A percentile compares a stretch with the other conserved stretches of the same genome.
Conservation (phyloP, 257 asterid species). For the Perilla frutescens region DNA sequence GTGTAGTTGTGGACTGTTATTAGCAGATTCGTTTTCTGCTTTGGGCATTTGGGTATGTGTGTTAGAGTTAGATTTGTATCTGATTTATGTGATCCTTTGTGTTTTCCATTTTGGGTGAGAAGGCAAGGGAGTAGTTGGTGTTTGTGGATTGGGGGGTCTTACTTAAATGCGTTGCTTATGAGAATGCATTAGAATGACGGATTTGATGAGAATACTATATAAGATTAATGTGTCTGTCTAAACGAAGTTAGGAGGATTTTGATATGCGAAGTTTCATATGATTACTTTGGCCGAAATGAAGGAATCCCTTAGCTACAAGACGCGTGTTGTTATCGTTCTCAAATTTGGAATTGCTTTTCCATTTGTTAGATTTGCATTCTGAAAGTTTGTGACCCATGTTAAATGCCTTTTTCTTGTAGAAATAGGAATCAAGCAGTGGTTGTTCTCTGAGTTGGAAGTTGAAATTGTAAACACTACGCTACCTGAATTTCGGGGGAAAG, state of each 20-base stretch:
- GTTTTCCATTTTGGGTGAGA: neutral
- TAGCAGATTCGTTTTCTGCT: neutral
- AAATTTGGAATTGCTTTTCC: neutral
- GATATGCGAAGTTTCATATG: too few species aligned
- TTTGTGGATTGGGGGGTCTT: neutral
- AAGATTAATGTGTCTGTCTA: too few species aligned
- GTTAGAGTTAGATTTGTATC: constrained; percentile 1
- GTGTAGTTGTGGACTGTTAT: constrained; percentile 9
- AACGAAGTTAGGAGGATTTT: too few species aligned
- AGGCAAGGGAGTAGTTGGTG: constrained; percentile 9
- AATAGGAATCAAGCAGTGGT: constrained; percentile 10
- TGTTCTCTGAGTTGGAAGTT: constrained; percentile 18
- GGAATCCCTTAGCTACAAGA: neutral
- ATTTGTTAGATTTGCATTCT: neutral
- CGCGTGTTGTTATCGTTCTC: neutral
- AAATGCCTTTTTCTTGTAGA: constrained; percentile 30
- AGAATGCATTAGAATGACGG: constrained; percentile 12
- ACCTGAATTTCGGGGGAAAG: constrained; percentile 27
- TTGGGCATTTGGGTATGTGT: neutral
- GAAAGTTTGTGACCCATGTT: neutral
- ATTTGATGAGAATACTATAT: neutral
- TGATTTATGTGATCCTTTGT: neutral
- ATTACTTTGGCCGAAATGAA: too few species aligned
- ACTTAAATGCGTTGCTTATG: neutral
- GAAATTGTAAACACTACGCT: constrained; percentile 3